Base-by-base conservation (phyloP, 2,329 filamentous ascomycete species). In the Alternaria novae-zelandiae region DNA sequence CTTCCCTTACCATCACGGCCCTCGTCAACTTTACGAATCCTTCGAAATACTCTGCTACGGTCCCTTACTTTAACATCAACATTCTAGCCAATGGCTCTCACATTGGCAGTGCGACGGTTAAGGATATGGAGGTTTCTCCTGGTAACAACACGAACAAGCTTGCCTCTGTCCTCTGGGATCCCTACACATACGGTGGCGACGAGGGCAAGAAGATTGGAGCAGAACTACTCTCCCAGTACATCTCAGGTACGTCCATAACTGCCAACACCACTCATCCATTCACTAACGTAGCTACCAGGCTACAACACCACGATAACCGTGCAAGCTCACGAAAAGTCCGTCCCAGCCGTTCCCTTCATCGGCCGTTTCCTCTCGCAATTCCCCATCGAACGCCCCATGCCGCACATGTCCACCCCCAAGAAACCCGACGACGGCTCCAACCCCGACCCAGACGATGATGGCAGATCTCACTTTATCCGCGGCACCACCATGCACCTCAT, bases 1-100 rank as follows among this genome's bases (percentile, higher is more conserved):
- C 88, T 3, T 91, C 91, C 4, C 84, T 97, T 50, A 88, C 86
- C 20, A 82, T 98, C 36, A 85, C 89, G 73, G 91, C 92, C 13
- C 81, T 84, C 43, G 85, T 97, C 73, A 97, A 96, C 75, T 86
- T 97, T 64, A 96, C 92, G 5, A 99, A 99, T 74, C 94, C 95
- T 2, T 97, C 94, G 0, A 86, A 90, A 5, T 97, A 98, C 78
- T 90, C 92, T 5, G 94, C 93, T 5, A 84, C 84, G 3, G 84
- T 98, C n/a, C 95, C 95, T 2, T 95, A 89, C 66, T 81, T 93
- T 67, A 94, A 91, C 75, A 86, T 97, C 46, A 88, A 94, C 65
- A 82, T 98, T 45, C 78, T 92, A 28, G 89, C 88, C 71, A 94
- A 96, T 71, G 88, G 86, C 11, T 90, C 90, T 0, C 78, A 91